Percentiles rank a stretch among this genome's conserved stretches.
Conservation (phyloP, 306 rosid genomes). For the Fagus crenata region DNA sequence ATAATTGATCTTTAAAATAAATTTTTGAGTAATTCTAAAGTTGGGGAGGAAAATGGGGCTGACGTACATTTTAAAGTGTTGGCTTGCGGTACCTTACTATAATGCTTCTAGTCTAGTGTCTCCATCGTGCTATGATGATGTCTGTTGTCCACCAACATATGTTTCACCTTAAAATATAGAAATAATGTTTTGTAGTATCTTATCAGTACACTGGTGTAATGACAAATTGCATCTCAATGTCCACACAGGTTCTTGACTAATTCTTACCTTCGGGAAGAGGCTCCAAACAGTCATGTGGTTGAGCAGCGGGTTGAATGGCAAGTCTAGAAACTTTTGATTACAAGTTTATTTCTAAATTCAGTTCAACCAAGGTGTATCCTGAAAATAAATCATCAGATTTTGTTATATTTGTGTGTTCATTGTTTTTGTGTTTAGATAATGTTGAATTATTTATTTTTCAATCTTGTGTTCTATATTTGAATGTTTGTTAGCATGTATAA, state of each 20-base stretch:
- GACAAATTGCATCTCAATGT: slow-evolving; percentile 22
- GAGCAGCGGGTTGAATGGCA: slow-evolving; percentile 99
- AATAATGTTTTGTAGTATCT: not conserved
- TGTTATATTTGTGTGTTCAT: not conserved
- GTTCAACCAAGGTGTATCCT: not conserved
- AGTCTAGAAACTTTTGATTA: slow-evolving; percentile 25
- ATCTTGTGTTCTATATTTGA: not conserved
- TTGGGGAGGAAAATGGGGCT: not conserved
- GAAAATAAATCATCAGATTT: slow-evolving; percentile 2
- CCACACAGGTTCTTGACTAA: slow-evolving; percentile 83
- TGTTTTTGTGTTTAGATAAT: not conserved
- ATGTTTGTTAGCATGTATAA: not conserved
- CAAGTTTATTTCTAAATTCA: not conserved
- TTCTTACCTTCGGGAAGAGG: slow-evolving; percentile 95
- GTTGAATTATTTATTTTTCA: not conserved
- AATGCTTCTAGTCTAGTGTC: not conserved
- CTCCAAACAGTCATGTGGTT: slow-evolving; percentile 96
- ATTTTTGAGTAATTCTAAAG: not conserved
- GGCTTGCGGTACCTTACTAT: not conserved
- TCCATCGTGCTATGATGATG: not conserved
- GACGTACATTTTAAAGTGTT: not conserved
- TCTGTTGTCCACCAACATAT: not conserved
- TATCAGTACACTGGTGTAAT: slow-evolving; percentile 1
- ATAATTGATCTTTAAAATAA: not conserved
- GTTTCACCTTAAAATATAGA: not conserved